Base-by-base conservation (phyloP, 768 basidiomycete genomes). In the Hericium rajendrae region DNA sequence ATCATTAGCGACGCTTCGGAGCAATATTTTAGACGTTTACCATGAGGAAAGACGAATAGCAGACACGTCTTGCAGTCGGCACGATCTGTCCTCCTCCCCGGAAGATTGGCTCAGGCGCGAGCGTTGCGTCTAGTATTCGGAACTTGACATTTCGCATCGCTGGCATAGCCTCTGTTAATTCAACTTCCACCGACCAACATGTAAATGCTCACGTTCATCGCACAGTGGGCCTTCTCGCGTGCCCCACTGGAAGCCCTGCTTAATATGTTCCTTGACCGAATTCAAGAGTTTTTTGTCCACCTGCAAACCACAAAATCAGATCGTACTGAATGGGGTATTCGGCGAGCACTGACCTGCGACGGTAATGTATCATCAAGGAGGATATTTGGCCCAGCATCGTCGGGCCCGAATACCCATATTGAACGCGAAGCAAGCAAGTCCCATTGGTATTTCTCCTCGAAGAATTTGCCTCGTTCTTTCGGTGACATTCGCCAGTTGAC, bases 161-260 rank as follows among this genome's bases (percentile, higher is more conserved):
- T 99, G 62, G 37, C 50, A 48, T 40, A 18, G 24, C 32, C 39
- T 59, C 37, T 18, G 22, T 39, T 50, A 59, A 26, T 24, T 26
- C 51, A 51, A 48, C 49, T 38, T 38, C 38, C 50, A 60, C 49
- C 59, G 32, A 24, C 57, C 43, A 57, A 57, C 15, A 32, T 12
- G 49, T 16, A 48, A 84, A 26, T 37, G 26, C 95, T 81, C 66
- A 97, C 95, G 97, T 73, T 99, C 97, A 68, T 99, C 97, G 67
- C 97, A 98, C 41, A 99, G 69, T 40, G 97, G 97, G 6, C 97
- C 97, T 76, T 99, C 97, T 52, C 97, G 82, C 51, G 95, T 86
- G 52, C 93, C 97, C 97, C 97, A 98, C 68, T 97, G 97, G 85
- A 99, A 99, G 38, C 97, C 97, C 73, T 99, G 97, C 74, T 93